Percentiles rank a stretch among this genome's conserved stretches.
Evolutionary conservation across 805 yeast species (phyloP).

Genomic region (Metschnikowia lochheadii): DNA sequence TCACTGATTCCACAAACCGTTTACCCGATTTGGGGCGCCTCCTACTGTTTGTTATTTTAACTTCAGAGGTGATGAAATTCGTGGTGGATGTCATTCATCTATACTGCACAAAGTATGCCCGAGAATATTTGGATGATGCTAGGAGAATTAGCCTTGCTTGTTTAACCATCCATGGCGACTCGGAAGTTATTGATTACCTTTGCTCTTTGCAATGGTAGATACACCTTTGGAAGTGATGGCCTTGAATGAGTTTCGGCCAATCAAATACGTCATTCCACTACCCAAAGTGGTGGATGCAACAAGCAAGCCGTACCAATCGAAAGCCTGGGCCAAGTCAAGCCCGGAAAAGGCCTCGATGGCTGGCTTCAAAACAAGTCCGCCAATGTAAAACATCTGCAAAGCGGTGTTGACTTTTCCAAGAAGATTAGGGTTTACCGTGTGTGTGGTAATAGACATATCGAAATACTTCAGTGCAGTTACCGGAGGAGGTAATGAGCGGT

Average conservation of each 20-base stretch:
- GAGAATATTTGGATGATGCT: not conserved
- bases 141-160: constrained; percentile 10
- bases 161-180: constrained; percentile 9
- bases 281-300: constrained; percentile 59
- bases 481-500: constrained; percentile 69
- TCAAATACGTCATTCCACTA: constrained; percentile 76
- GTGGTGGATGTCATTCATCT: constrained; percentile 11
- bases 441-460: constrained; percentile 73
- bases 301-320: constrained; percentile 24
- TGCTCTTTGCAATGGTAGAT: constrained; percentile 9
- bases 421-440: constrained; percentile 81
- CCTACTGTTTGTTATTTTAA: constrained; percentile 4
- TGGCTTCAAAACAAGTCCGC: constrained; percentile 36
- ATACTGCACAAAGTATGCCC: constrained; percentile 11
- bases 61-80: constrained; percentile 8
- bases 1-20: constrained; percentile 1
- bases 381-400: constrained; percentile 88
- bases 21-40: not conserved
- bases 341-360: constrained; percentile 24
- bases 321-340: constrained; percentile 11
- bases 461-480: constrained; percentile 67
- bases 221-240: constrained; percentile 4
- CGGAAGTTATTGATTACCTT: constrained; percentile 8
- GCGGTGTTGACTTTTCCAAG: constrained; percentile 88
- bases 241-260: constrained; percentile 66